A percentile compares a stretch with the other conserved stretches of the same genome.
Evolutionary conservation across 2,329 filamentous ascomycete genomes (phyloP).

Genomic region (Ceratocystiopsis minuta): DNA sequence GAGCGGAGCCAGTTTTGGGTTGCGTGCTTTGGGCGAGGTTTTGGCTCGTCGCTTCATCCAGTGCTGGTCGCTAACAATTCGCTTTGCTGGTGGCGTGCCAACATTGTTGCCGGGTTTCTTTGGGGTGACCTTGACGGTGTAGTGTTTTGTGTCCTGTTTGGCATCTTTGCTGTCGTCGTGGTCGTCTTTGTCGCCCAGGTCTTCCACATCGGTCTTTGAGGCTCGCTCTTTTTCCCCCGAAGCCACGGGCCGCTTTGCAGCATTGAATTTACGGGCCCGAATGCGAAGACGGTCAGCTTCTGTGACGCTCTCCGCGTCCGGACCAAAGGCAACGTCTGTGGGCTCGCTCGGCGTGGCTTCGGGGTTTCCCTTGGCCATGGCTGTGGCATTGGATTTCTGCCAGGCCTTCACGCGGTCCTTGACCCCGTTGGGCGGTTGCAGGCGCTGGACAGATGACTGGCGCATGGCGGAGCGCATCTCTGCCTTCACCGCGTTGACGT

Average conservation of each 20-base stretch:
- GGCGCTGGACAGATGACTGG: slow-evolving; percentile 36
- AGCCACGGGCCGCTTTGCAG: no score
- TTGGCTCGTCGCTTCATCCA: slow-evolving; percentile 49
- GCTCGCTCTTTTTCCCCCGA: no score
- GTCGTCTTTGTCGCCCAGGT: slow-evolving; percentile 10
- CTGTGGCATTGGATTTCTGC: slow-evolving; percentile 61
- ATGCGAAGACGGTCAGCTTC: slow-evolving; percentile 43
- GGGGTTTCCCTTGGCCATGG: slow-evolving; percentile 33
- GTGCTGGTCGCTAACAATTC: slow-evolving; percentile 82
- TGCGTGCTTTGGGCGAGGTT: slow-evolving; percentile 18
- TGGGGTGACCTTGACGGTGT: slow-evolving; percentile 3
- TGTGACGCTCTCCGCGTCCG: slow-evolving; percentile 42
- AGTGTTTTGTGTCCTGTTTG: not conserved
- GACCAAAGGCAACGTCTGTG: slow-evolving; percentile 41
- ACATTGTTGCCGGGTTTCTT: slow-evolving; percentile 13
- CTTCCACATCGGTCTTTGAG: slow-evolving; percentile 10
- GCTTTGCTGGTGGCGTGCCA: slow-evolving; percentile 57
- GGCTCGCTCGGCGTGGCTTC: slow-evolving; percentile 37
- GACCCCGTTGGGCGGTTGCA: slow-evolving; percentile 48
- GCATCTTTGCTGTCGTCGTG: slow-evolving; percentile 1
- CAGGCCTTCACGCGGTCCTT: slow-evolving; percentile 66
- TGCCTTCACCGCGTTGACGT: slow-evolving; percentile 35
- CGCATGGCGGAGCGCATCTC: slow-evolving; percentile 37
- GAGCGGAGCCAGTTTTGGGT: slow-evolving; percentile 15
- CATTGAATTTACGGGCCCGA: slow-evolving; percentile 24